Conservation (phyloP, 805 yeast genomes). For the Ogataea pignaliae region DNA sequence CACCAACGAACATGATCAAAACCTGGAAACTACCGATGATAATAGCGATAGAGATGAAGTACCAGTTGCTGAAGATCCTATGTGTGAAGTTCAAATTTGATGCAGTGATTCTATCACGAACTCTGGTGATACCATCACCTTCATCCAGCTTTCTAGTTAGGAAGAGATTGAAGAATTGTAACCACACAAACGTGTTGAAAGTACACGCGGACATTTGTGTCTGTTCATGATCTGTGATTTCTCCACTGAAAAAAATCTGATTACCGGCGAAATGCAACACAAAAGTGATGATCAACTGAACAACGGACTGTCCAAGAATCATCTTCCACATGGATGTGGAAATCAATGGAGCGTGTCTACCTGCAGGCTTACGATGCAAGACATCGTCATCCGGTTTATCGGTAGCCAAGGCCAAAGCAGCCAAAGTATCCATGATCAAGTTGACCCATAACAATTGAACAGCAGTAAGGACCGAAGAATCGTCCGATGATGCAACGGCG, state of each 20-base stretch:
- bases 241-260: conserved; percentile 45
- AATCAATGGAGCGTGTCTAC: conserved; percentile 74
- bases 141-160: conserved; percentile 90
- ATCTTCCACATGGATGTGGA: conserved; percentile 96
- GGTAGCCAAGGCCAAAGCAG: conserved; percentile 95
- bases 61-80: conserved; percentile 77
- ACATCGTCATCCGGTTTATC: conserved; percentile 89
- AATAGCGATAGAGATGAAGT: conserved; percentile 66
- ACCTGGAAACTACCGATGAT: conserved; percentile 83
- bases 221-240: conserved; percentile 37
- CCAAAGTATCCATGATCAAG: conserved; percentile 96
- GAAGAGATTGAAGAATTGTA: conserved; percentile 90
- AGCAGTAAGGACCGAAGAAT: conserved; percentile 87
- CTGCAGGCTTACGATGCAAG: conserved; percentile 77
- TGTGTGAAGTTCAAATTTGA: conserved; percentile 78
- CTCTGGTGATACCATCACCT: conserved; percentile 59
- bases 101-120: conserved; percentile 54
- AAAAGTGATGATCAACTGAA: conserved; percentile 79
- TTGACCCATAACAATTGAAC: conserved; percentile 98
- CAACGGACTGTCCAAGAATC: conserved; percentile 82
- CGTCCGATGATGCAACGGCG: conserved; percentile 78
- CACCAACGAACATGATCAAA: conserved; percentile 94
- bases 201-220: conserved; percentile 77
- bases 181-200: conserved; percentile 95
- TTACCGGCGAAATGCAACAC: conserved; percentile 76